A percentile compares a stretch with the other conserved stretches of the same genome.
phyloP scores from a whole-genome alignment of 345 rosid species.

The Hirschfeldia incana region DNA sequence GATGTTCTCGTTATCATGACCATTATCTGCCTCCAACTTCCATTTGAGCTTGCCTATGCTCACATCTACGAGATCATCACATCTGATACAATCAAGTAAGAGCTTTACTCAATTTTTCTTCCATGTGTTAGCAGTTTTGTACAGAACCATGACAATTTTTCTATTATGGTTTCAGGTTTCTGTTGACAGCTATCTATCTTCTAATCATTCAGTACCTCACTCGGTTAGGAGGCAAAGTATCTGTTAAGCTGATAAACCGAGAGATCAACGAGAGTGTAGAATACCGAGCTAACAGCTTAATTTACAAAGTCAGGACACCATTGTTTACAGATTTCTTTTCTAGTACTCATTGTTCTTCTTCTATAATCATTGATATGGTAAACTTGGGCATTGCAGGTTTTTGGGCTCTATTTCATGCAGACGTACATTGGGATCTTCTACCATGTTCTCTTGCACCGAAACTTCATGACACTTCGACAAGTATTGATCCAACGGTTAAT shows the following conservation, averaged over 20 bases:
- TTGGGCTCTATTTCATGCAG: constrained; percentile 96
- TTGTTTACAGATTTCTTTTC: not conserved
- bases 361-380: not conserved
- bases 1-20: constrained; percentile 65
- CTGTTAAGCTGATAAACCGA: constrained; percentile 71
- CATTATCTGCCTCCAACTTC: constrained; percentile 90
- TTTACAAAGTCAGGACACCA: constrained; percentile 66
- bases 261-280: constrained; percentile 77
- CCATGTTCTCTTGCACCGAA: constrained; percentile 86
- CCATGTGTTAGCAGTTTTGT: not conserved
- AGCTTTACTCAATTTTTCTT: not conserved
- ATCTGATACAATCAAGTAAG: constrained; percentile 69
- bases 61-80: constrained; percentile 71
- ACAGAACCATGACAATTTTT: constrained; percentile 21
- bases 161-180: constrained; percentile 61
- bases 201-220: constrained; percentile 80
- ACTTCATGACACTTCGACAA: constrained; percentile 81
- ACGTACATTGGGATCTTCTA: constrained; percentile 92
- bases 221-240: constrained; percentile 72
- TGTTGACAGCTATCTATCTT: constrained; percentile 79
- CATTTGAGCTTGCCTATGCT: constrained; percentile 97
- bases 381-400: constrained; percentile 58
- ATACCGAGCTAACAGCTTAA: constrained; percentile 81
- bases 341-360: constrained; percentile 6
- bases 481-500: constrained; percentile 77